These are phyloP conservation scores for Ulota crispa DNA, from an alignment of 225 moss, liverwort and hornwort species.

Conservation along the genomic window DNA sequence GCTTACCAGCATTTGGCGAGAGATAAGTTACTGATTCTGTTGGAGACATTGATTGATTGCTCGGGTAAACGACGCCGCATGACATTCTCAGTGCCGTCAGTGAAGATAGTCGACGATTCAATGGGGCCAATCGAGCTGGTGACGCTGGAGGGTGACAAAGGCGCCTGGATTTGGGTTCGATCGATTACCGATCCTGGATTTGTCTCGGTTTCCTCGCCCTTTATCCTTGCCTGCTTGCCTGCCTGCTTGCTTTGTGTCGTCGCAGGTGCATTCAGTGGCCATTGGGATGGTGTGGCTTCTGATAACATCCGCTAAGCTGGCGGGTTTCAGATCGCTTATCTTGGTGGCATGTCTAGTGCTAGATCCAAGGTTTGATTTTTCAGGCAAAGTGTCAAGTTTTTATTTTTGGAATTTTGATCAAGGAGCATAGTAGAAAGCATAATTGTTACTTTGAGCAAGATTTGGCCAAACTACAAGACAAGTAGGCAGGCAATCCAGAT, in stretches of 20 bases:
- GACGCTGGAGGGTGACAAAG: neutral
- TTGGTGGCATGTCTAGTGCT: neutral
- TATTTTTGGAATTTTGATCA: no score
- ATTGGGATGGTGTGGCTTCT: neutral
- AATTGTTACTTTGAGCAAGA: no score
- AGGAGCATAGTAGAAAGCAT: no score
- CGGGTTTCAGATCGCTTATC: neutral
- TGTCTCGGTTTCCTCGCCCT: neutral
- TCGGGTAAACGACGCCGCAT: neutral
- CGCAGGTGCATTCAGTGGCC: neutral
- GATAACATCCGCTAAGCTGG: no score
- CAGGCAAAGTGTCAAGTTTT: neutral
- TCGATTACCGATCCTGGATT: neutral
- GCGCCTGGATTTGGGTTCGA: neutral
- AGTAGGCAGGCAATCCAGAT: no score
- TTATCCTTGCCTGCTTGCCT: no score
- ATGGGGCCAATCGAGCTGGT: neutral
- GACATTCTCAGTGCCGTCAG: neutral
- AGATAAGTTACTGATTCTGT: no score
- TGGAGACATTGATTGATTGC: no score
- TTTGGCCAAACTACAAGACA: no score
- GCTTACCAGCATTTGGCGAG: no score
- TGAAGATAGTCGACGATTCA: constrained; percentile 14
- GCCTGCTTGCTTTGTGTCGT: no score
- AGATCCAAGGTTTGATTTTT: neutral